Evolutionary conservation across 2,329 filamentous ascomycete genomes (phyloP).

Genomic region (Cordyceps pruinosa): DNA sequence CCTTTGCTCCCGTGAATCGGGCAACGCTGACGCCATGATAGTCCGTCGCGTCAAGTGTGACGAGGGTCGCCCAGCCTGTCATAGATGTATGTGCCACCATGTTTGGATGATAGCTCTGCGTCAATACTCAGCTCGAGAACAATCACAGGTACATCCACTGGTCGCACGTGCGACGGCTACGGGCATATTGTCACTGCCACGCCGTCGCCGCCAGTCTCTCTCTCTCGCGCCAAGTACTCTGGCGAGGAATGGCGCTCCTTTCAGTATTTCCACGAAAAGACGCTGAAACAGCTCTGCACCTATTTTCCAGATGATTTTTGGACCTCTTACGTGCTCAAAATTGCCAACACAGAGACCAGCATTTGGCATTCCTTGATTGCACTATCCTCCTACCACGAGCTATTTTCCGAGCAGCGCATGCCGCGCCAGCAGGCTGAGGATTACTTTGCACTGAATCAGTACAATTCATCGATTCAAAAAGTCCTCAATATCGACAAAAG

Average conservation of each 20-base stretch:
- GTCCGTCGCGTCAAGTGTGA: constrained; percentile 13
- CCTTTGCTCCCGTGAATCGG: too few species aligned
- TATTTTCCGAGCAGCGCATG: constrained; percentile 5
- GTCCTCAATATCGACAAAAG: not conserved
- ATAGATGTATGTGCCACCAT: constrained; percentile 4
- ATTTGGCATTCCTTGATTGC: constrained; percentile 14
- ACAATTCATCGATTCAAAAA: constrained; percentile 8
- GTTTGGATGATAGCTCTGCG: too few species aligned
- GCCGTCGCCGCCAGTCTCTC: not conserved
- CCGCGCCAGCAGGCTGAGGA: not conserved
- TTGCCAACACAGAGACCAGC: constrained; percentile 9
- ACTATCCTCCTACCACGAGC: constrained; percentile 11
- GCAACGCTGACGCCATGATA: not conserved
- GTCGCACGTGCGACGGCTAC: constrained; percentile 12
- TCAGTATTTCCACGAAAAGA: constrained; percentile 13
- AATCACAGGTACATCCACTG: constrained; percentile 8
- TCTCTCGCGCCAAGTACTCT: not conserved
- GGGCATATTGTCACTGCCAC: not conserved
- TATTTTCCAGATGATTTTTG: constrained; percentile 11
- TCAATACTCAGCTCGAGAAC: not conserved
- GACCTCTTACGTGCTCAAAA: constrained; percentile 11
- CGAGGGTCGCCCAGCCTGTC: constrained; percentile 7
- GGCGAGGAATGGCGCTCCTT: constrained; percentile 11
- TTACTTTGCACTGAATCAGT: constrained; percentile 10
- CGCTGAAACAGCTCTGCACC: constrained; percentile 8